Conservation (phyloP, 1,139 yeast species). For the Hyphopichia khmerensis region DNA sequence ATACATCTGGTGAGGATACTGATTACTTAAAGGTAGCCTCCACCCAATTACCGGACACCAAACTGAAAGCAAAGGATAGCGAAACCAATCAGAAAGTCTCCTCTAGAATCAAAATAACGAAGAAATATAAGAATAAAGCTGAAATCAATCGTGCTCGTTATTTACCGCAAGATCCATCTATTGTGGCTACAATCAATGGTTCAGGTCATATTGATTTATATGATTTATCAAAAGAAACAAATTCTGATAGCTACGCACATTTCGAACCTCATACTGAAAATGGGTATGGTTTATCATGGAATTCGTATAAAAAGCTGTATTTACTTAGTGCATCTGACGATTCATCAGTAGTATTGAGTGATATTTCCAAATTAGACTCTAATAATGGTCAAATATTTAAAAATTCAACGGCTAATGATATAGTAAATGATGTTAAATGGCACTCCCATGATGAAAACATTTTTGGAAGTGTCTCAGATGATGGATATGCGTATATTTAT, state of each 20-base stretch:
- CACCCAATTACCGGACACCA: conserved; percentile 58
- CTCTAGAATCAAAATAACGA: conserved; percentile 60
- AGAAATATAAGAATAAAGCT: conserved; percentile 50
- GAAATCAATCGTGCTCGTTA: conserved; percentile 84
- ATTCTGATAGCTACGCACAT: conserved; percentile 20
- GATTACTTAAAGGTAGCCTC: conserved; percentile 78
- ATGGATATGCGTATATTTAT: conserved; percentile 42
- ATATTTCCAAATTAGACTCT: conserved; percentile 25
- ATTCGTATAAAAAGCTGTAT: conserved; percentile 42
- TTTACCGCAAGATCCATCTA: conserved; percentile 68
- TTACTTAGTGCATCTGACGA: conserved; percentile 68
- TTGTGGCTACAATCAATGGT: conserved; percentile 78
- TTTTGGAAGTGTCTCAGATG: conserved; percentile 75
- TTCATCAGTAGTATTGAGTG: conserved; percentile 58
- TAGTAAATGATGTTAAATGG: conserved; percentile 78
- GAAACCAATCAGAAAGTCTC: conserved; percentile 22
- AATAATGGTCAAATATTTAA: conserved; percentile 19
- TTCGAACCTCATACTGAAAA: conserved; percentile 60
- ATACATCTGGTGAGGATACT: conserved; percentile 76
- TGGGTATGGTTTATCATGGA: conserved; percentile 77
- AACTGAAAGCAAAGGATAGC: conserved; percentile 9
- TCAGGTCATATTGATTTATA: conserved; percentile 72
- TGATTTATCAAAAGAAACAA: conserved; percentile 35
- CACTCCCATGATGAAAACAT: conserved; percentile 48
- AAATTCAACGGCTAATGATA: conserved; percentile 45